Evolutionary conservation across 78 protist species (phyloP), one percentile per base, ranked within the genome.

Genomic region (Dictyostelium citrinum): DNA sequence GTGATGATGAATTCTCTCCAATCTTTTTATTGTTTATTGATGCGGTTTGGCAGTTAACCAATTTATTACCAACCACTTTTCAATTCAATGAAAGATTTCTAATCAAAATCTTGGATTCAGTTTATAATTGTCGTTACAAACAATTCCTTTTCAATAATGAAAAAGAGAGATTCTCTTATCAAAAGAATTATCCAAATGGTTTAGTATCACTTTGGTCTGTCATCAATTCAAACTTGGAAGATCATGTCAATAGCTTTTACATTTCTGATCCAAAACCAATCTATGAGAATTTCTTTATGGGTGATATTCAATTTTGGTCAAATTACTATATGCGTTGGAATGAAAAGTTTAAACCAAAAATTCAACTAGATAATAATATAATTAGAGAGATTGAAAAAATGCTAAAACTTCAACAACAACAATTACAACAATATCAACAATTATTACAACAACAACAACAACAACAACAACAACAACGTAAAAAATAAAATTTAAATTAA

Each of bases 51-150:
- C 96, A 84, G 68, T 35, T 93, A 33, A 84, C 83, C 5, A 22
- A 39, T 41, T 17, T 81, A 27, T 39, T 78, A 37, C 86, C 98
- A 37, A 99, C 99, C 41, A 88, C 93, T 14, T 88, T 88, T 46
- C 80, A 86, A 97, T 98, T 98, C 84, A 98, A 81, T 60, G 95
- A 90, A 39, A 24, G 3, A 14, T 96, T 96, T 39, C 91, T 98
- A 11, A 61, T 95, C 3, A n/a, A 49, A 76, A 49, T 96, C 2
- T 33, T 90, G 43, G 97, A 96, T n/a, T 31, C 70, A 12, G 43
- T 43, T 17, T 78, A 95, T 35, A 82, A 91, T 35, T 90, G 98
- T 81, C 76, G 82, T 43, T 97, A 95, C 27, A 98, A 91, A 61
- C 90, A 90, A 6, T 95, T 95, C 60, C 74, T 95, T 31, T 85